These are phyloP conservation scores for Larix kaempferi DNA, from an alignment of 75 land plant genomes.

Conservation along the genomic window DNA sequence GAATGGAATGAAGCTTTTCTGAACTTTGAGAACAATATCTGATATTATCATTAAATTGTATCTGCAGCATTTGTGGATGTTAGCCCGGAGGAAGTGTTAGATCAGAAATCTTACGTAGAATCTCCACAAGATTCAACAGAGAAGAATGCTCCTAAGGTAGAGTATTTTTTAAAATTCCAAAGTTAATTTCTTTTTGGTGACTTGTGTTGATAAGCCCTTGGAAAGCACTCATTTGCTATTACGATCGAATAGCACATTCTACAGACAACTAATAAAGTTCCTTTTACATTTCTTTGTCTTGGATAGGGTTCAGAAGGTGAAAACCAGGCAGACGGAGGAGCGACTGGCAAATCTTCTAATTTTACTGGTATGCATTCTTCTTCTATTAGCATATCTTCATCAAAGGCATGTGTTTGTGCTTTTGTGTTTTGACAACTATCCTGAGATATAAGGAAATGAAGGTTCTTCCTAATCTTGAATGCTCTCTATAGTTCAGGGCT, in stretches of 20 bases:
- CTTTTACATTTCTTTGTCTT: slow-evolving; percentile 22
- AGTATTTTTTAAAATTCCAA: slow-evolving; percentile 22
- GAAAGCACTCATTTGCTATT: not conserved
- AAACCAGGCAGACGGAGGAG: not conserved
- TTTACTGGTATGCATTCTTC: not conserved
- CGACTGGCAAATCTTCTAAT: not conserved
- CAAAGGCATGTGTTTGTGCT: not conserved
- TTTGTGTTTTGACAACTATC: not conserved
- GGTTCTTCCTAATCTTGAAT: not conserved
- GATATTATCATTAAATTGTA: not conserved
- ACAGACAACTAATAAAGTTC: not conserved
- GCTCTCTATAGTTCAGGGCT: not conserved
- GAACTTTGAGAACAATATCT: not conserved
- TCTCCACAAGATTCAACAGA: slow-evolving; percentile 26
- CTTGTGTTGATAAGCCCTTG: not conserved
- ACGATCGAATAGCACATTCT: not conserved
- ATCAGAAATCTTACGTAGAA: slow-evolving; percentile 27
- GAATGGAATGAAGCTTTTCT: not conserved
- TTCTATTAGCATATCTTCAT: not conserved
- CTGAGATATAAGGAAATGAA: not conserved
- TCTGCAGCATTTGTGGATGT: slow-evolving; percentile 79
- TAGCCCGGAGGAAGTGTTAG: slow-evolving; percentile 50
- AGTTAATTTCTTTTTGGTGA: slow-evolving; percentile 27
- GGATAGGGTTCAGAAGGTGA: slow-evolving; percentile 5
- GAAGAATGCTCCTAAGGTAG: slow-evolving; percentile 25